Percentiles rank a stretch among this genome's conserved stretches.
Conservation (phyloP, 306 rosid genomes). For the Fagus crenata region DNA sequence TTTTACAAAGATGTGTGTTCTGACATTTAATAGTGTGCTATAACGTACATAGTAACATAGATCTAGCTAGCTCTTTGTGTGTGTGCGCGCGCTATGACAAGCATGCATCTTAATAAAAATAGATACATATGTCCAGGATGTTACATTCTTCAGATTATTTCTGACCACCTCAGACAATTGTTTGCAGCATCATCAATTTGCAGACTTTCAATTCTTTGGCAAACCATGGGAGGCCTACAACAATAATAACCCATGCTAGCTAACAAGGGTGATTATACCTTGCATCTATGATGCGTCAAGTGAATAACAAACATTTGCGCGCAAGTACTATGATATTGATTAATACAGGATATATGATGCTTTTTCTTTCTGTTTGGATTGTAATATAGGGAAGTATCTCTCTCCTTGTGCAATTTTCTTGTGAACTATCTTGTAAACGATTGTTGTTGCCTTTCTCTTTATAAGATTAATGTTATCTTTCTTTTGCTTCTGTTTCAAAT, state of each 20-base stretch:
- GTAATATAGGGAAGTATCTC: constrained; percentile 44
- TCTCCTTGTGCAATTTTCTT: constrained; percentile 27
- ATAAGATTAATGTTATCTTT: constrained; percentile 25
- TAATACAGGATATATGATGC: constrained; percentile 1
- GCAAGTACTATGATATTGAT: no score
- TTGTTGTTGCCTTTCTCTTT: constrained; percentile 22
- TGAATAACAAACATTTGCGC: constrained; percentile 31
- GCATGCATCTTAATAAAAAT: background rate
- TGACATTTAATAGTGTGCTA: background rate
- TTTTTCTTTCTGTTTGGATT: constrained; percentile 48
- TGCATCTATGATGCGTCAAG: constrained; percentile 37
- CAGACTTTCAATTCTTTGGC: constrained; percentile 49
- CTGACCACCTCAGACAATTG: constrained; percentile 24
- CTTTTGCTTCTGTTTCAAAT: constrained; percentile 23
- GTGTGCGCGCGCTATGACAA: background rate
- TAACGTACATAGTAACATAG: background rate
- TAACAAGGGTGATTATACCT: background rate
- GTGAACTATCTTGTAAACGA: constrained; percentile 33
- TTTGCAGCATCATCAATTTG: constrained; percentile 69
- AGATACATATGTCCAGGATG: background rate
- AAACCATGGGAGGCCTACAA: constrained; percentile 56
- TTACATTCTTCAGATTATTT: background rate
- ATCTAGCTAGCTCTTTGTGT: background rate
- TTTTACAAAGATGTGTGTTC: background rate
- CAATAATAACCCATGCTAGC: constrained; percentile 39